Base-by-base conservation (phyloP, 805 yeast species). In the Starmerella roubikii region DNA sequence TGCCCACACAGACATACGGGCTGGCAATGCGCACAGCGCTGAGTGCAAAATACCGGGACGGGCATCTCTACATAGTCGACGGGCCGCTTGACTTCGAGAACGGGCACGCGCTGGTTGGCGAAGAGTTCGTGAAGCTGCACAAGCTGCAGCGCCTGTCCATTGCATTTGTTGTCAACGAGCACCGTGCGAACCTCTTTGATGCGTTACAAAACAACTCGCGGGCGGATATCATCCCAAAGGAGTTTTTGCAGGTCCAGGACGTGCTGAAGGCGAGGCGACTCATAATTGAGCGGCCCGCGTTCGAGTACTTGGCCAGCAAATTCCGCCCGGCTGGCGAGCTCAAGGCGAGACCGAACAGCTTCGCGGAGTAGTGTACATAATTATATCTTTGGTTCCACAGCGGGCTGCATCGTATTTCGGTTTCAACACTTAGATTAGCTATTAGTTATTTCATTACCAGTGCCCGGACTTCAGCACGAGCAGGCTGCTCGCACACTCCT, bases 211-310 rank as follows among this genome's bases (percentile, higher is more conserved):
- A 67, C 35, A 70, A 71, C 44, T 58, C 61, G 23, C 72, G 69
- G 51, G 71, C 81, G 32, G 78, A 69, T 43, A 74, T 85, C 25
- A 60, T 80, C 44, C 72, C 74, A 46, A 76, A 78, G 56, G 93
- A 83, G 53, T 79, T 78, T 18, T 72, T 84, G 27, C 81, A 78
- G 55, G 88, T 86, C 16, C 74, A 86, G 60, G 94, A 85, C 56
- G 53, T 86, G 37, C 69, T 86, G 45, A 78, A 74, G 60, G 88
- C 95, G 12, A 71, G 78, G 52, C 70, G 83, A 48, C 64, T 85
- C 42, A 72, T 73, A 50, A 70, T 85, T 42, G 94, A 84, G 59
- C 62, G 71, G 49, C 64, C 64, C 19, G 86, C 94, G 2, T 69
- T 85, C 49, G 72, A 76, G 54, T 76, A 74, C 66, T 63, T 75